Evolutionary conservation across 225 moss, liverwort and hornwort genomes (phyloP).

Genomic region (Bryum argenteum): DNA sequence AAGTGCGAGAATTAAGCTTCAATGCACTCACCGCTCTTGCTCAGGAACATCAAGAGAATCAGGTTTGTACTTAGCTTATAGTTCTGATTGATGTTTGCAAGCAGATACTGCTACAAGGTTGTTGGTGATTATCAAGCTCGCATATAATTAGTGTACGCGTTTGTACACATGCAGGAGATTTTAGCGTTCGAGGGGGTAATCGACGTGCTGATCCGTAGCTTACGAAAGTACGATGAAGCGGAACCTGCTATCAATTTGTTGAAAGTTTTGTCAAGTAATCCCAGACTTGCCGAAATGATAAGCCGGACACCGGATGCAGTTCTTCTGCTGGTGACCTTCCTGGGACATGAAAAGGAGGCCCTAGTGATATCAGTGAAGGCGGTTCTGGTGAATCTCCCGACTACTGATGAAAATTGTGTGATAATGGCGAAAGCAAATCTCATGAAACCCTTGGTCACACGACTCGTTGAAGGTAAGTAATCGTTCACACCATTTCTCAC

Average conservation of each 20-base stretch:
- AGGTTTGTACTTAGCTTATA: constrained; percentile 26
- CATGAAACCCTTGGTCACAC: constrained; percentile 77
- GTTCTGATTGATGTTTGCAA: neutral
- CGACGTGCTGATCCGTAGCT: constrained; percentile 65
- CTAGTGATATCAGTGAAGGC: constrained; percentile 63
- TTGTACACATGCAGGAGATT: constrained; percentile 56
- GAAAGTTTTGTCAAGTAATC: constrained; percentile 64
- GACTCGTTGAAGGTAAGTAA: constrained; percentile 66
- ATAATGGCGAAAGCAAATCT: constrained; percentile 88
- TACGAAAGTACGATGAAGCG: constrained; percentile 69
- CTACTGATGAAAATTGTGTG: constrained; percentile 75
- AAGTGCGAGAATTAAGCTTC: constrained; percentile 55
- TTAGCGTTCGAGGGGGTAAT: constrained; percentile 76
- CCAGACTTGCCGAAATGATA: constrained; percentile 61
- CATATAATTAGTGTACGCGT: constrained; percentile 25
- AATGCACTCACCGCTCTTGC: constrained; percentile 63
- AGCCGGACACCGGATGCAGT: constrained; percentile 77
- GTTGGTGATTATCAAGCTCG: constrained; percentile 5
- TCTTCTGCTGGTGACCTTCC: constrained; percentile 69
- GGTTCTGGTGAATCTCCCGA: constrained; percentile 78
- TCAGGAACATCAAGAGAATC: constrained; percentile 77
- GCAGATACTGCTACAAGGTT: constrained; percentile 9
- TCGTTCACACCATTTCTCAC: neutral
- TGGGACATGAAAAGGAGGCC: constrained; percentile 60
- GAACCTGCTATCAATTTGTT: constrained; percentile 62